Conservation (phyloP, 345 rosid species). For the Populus alba region DNA sequence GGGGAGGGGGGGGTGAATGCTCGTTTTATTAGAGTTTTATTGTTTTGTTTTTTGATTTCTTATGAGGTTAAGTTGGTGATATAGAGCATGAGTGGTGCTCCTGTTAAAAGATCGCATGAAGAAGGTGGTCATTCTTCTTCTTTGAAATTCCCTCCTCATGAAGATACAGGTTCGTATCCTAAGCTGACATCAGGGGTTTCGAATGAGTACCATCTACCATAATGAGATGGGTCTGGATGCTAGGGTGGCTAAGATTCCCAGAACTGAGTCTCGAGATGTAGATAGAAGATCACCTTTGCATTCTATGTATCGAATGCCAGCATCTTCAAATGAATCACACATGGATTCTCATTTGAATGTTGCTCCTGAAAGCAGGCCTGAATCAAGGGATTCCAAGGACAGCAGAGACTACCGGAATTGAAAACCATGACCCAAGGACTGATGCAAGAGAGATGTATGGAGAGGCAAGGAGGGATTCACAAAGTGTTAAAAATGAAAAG, state of each 20-base stretch:
- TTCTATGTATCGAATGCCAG: conserved; percentile 48
- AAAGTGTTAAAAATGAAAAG: conserved; percentile 58
- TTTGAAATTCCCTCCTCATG: conserved; percentile 60
- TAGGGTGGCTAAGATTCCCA: conserved; percentile 57
- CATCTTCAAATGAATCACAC: conserved; percentile 54
- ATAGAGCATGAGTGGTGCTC: conserved; percentile 19
- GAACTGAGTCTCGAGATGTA: conserved; percentile 66
- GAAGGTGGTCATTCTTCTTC: conserved; percentile 73
- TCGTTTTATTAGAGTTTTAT: not conserved
- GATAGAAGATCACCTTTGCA: conserved; percentile 87
- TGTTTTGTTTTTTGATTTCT: not conserved
- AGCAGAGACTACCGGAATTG: conserved; percentile 50
- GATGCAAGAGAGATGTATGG: conserved; percentile 56
- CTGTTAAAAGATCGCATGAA: conserved; percentile 70
- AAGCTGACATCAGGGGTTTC: conserved; percentile 48
- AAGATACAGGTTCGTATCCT: conserved; percentile 60
- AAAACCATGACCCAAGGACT: conserved; percentile 53
- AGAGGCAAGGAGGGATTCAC: conserved; percentile 76
- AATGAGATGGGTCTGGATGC: conserved; percentile 56
- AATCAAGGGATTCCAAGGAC: conserved; percentile 63
- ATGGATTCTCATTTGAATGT: conserved; percentile 42
- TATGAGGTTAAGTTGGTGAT: not conserved
- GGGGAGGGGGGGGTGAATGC: not conserved
- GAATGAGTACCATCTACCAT: conserved; percentile 52
- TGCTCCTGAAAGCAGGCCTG: conserved; percentile 49